A percentile compares a stretch with the other conserved stretches of the same genome.
These are phyloP conservation scores for Coriaria nepalensis DNA, from an alignment of 306 rosid species.

Conservation along the genomic window DNA sequence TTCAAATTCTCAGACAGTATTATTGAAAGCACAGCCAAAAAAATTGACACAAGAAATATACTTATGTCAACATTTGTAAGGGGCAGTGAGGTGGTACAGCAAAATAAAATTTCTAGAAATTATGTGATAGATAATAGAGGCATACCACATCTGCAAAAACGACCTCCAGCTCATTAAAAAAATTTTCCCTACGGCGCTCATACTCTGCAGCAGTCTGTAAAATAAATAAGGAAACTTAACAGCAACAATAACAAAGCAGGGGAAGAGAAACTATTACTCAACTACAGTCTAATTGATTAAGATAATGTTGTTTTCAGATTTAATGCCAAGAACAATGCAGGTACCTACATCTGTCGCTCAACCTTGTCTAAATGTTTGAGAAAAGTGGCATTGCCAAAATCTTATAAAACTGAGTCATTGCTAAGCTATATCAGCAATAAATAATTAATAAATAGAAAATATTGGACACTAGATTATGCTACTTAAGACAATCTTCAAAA, in stretches of 20 bases:
- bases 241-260: not conserved
- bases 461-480: too few relatives aligned
- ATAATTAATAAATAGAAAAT: too few relatives aligned
- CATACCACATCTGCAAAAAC: constrained; percentile 95
- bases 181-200: constrained; percentile 64
- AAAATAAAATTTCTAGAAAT: not conserved
- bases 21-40: too few relatives aligned
- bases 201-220: constrained; percentile 96
- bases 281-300: not conserved
- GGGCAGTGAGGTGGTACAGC: not conserved
- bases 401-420: too few relatives aligned
- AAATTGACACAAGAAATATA: too few relatives aligned
- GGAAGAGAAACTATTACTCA: not conserved
- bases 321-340: not conserved
- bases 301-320: not conserved
- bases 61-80: not conserved
- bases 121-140: constrained; percentile 3
- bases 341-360: too few relatives aligned
- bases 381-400: too few relatives aligned
- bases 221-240: constrained; percentile 4
- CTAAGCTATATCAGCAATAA: too few relatives aligned
- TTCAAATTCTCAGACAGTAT: too few relatives aligned
- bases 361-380: too few relatives aligned
- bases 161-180: constrained; percentile 83
- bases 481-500: too few relatives aligned